Evolutionary conservation across 164 flowering plant genomes (phyloP).

Genomic region (Magnolia sinica): DNA sequence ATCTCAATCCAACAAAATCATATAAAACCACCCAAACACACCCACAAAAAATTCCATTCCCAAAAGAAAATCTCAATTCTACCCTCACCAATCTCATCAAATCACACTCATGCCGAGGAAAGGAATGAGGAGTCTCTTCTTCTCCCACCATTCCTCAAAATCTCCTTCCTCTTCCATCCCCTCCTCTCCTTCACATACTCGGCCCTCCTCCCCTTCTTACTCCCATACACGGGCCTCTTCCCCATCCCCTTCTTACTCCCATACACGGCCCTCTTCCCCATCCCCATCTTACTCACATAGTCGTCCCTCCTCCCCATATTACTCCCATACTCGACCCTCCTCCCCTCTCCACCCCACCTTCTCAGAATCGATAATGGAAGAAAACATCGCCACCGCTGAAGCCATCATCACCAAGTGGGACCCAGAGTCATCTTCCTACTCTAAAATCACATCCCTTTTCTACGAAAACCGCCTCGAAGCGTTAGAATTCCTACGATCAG

Average conservation of each 20-base stretch:
- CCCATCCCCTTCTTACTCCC: slow-evolving; percentile 2
- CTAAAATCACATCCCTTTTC: slow-evolving; percentile 25
- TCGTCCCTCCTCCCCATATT: slow-evolving; percentile 1
- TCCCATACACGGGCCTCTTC: slow-evolving; percentile 4
- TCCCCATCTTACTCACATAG: background rate
- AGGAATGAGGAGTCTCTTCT: slow-evolving; percentile 5
- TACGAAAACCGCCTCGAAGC: slow-evolving; percentile 54
- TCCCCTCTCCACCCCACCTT: slow-evolving; percentile 6
- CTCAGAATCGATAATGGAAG: slow-evolving; percentile 37
- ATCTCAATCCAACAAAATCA: too few relatives aligned
- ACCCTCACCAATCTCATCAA: too few relatives aligned
- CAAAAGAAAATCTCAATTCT: too few relatives aligned
- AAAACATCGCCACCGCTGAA: slow-evolving; percentile 39
- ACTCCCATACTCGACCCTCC: slow-evolving; percentile 4
- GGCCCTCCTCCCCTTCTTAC: slow-evolving; percentile 3
- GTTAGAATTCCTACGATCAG: slow-evolving; percentile 40
- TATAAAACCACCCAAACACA: too few relatives aligned
- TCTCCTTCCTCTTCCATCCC: background rate
- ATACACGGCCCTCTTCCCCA: background rate
- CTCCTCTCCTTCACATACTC: background rate
- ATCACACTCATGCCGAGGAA: background rate
- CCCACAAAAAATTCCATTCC: too few relatives aligned
- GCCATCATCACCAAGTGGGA: slow-evolving; percentile 59
- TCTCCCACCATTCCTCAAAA: slow-evolving; percentile 7
- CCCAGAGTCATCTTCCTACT: slow-evolving; percentile 27